Conservation (phyloP, 148 eudicot genomes). For the Fallopia convolvulus region DNA sequence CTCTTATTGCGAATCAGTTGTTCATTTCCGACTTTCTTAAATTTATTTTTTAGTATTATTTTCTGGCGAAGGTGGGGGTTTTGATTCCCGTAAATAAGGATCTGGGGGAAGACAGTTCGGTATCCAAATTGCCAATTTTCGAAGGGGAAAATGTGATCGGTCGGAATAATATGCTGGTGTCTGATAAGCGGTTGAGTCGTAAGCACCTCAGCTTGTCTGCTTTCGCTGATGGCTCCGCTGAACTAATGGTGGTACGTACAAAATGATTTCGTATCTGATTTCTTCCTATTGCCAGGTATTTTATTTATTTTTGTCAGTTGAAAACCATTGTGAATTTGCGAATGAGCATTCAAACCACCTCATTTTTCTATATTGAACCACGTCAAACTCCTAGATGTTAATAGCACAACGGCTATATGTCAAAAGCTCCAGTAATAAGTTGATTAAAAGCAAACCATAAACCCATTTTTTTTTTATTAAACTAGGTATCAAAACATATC, state of each 20-base stretch:
- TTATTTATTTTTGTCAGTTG: not conserved
- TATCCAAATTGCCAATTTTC: constrained; percentile 40
- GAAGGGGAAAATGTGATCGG: constrained; percentile 57
- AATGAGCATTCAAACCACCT: not conserved
- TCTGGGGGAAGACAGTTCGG: constrained; percentile 41
- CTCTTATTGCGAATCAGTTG: not conserved
- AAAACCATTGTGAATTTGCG: not conserved
- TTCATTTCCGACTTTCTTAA: not conserved
- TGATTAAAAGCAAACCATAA: too few relatives aligned
- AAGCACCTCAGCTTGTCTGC: constrained; percentile 51
- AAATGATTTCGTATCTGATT: not conserved
- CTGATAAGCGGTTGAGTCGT: constrained; percentile 87
- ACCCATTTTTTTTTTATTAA: too few relatives aligned
- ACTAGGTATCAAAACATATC: too few relatives aligned
- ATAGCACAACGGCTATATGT: too few relatives aligned
- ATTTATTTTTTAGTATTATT: not conserved
- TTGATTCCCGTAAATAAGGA: constrained; percentile 48
- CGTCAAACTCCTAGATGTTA: too few relatives aligned
- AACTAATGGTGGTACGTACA: constrained; percentile 44
- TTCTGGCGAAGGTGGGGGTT: constrained; percentile 44
- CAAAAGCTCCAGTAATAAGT: too few relatives aligned
- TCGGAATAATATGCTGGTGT: constrained; percentile 40
- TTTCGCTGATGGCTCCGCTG: constrained; percentile 34
- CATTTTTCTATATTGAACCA: too few relatives aligned
- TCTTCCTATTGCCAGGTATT: not conserved